Percentiles rank a stretch among this genome's conserved stretches.
Conservation (phyloP, 164 flowering plant genomes). For the Platanus orientalis region DNA sequence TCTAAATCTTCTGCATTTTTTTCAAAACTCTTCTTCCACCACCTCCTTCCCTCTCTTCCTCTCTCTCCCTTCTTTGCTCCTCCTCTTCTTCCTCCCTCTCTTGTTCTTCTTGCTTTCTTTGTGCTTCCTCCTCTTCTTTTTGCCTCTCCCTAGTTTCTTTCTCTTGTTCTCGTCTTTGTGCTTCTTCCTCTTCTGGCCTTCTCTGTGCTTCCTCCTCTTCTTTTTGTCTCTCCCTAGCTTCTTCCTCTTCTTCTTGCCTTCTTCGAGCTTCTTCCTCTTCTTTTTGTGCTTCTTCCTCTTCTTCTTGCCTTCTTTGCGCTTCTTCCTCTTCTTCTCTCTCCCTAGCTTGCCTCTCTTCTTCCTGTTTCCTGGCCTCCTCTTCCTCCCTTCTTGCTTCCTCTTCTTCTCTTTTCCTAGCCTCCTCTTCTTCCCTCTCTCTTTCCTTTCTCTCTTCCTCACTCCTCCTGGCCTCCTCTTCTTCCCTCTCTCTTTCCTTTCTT, state of each 20-base stretch:
- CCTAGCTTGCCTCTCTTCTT: conserved; percentile 13
- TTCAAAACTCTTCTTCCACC: neutral
- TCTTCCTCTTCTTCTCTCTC: conserved; percentile 1
- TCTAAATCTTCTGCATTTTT: neutral
- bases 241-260: conserved; percentile 5
- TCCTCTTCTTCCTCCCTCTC: conserved; percentile 1
- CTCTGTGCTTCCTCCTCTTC: conserved; percentile 5
- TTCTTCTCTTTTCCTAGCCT: neutral
- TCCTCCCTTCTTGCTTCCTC: conserved; percentile 3
- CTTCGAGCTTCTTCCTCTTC: conserved; percentile 6
- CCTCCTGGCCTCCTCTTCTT: conserved; percentile 14
- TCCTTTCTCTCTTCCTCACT: conserved; percentile 8
- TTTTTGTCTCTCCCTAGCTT: conserved; percentile 6
- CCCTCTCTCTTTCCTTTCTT: conserved; percentile 7
- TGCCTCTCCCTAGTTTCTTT: neutral
- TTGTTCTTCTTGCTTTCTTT: conserved; percentile 1
- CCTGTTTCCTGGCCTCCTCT: conserved; percentile 16
- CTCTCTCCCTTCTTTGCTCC: neutral
- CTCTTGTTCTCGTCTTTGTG: neutral
- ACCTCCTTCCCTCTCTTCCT: neutral
- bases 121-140: conserved; percentile 5
- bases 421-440: conserved; percentile 8
- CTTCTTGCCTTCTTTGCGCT: conserved; percentile 4
- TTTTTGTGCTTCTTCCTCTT: neutral
- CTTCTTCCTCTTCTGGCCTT: conserved; percentile 8